Conservation (phyloP, 2,329 filamentous ascomycete species). For the Hansfordia pulvinata region DNA sequence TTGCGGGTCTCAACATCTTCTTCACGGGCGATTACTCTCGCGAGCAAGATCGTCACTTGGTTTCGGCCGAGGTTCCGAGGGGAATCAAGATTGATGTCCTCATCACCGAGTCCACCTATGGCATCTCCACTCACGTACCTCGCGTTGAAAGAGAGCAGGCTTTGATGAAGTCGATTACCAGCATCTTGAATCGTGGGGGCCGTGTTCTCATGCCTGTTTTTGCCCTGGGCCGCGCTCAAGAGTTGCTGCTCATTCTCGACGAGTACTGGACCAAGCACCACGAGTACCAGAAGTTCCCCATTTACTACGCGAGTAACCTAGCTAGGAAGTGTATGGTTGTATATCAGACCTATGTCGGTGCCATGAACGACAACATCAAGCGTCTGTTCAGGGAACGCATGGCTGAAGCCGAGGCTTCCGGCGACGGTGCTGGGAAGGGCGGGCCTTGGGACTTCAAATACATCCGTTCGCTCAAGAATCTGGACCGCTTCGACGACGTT, state of each 20-base stretch:
- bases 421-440: constrained; percentile 60
- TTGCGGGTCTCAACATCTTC: constrained; percentile 89
- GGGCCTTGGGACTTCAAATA: constrained; percentile 96
- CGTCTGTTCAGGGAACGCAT: constrained; percentile 85
- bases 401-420: constrained; percentile 74
- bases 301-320: constrained; percentile 94
- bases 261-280: constrained; percentile 91
- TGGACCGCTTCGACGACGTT: constrained; percentile 92
- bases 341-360: constrained; percentile 94
- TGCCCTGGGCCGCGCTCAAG: constrained; percentile 84
- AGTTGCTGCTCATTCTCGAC: constrained; percentile 85
- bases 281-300: constrained; percentile 81
- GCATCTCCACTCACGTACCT: constrained; percentile 86
- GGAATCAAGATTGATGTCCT: constrained; percentile 89
- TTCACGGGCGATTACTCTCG: constrained; percentile 97
- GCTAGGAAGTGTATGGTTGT: constrained; percentile 97
- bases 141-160: constrained; percentile 82
- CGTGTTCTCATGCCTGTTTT: constrained; percentile 92
- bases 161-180: constrained; percentile 90
- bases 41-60: constrained; percentile 88
- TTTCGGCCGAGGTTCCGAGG: constrained; percentile 81
- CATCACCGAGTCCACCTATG: constrained; percentile 95
- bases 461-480: constrained; percentile 79
- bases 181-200: constrained; percentile 80
- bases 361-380: constrained; percentile 99